Percentiles rank a stretch among this genome's conserved stretches.
These are phyloP conservation scores for Talaromyces islandicus DNA, from an alignment of 2,329 filamentous ascomycete species.

Conservation along the genomic window DNA sequence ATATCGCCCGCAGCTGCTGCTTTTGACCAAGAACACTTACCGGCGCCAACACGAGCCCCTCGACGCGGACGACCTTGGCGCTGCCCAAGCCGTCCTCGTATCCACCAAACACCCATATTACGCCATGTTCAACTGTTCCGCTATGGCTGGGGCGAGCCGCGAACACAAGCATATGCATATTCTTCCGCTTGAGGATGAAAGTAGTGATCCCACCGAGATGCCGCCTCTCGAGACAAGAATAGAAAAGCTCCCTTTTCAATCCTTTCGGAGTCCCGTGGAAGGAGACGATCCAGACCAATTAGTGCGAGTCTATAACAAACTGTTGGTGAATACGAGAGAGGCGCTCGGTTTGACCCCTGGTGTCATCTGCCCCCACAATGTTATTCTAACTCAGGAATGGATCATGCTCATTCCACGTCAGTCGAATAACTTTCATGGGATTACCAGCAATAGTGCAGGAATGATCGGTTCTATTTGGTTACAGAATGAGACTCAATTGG, in stretches of 20 bases:
- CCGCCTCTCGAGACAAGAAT: too few species aligned
- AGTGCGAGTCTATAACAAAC: too few species aligned
- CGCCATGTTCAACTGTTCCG: constrained; percentile 44
- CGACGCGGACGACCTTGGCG: constrained; percentile 34
- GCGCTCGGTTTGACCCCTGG: too few species aligned
- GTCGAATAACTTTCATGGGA: not conserved
- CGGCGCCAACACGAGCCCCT: constrained; percentile 42
- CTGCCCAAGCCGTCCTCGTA: constrained; percentile 28
- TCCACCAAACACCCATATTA: constrained; percentile 27
- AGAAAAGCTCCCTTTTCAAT: too few species aligned
- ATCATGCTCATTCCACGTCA: not conserved
- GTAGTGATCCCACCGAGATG: not conserved
- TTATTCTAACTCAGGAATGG: not conserved
- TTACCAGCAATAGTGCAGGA: not conserved
- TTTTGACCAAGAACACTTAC: constrained; percentile 44
- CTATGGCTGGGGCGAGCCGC: constrained; percentile 41
- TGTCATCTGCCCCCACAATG: not conserved
- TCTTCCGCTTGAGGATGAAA: not conserved
- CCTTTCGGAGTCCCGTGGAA: too few species aligned
- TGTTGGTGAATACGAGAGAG: too few species aligned
- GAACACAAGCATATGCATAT: constrained; percentile 47
- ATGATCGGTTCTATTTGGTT: not conserved
- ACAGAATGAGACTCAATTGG: not conserved
- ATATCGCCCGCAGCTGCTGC: constrained; percentile 43
- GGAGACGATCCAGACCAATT: too few species aligned